Evolutionary conservation across 73 alveolate genomes (phyloP).

Genomic region (Paramecium sonneborni): DNA sequence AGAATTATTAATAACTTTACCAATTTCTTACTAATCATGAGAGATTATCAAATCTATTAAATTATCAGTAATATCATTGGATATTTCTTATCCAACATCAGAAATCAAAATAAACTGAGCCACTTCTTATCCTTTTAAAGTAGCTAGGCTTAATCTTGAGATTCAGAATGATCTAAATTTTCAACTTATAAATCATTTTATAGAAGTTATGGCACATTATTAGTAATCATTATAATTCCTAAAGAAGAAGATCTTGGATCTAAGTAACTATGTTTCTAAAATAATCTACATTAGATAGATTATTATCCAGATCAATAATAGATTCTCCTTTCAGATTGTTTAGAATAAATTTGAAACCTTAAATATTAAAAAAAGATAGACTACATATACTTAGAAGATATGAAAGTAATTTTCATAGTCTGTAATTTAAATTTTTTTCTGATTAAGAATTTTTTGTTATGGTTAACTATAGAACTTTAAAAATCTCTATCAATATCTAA

Average conservation of each 20-base stretch:
- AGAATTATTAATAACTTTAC: not conserved
- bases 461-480: slow-evolving; percentile 20
- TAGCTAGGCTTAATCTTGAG: slow-evolving; percentile 49
- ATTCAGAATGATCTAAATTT: not conserved
- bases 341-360: not conserved
- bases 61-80: not conserved
- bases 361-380: not conserved
- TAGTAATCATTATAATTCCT: slow-evolving; percentile 69
- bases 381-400: slow-evolving; percentile 43
- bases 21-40: not conserved
- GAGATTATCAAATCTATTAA: not conserved
- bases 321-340: slow-evolving; percentile 58
- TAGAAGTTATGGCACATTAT: slow-evolving; percentile 30
- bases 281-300: not conserved
- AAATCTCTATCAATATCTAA: slow-evolving; percentile 59
- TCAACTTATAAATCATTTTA: not conserved
- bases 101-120: slow-evolving; percentile 51
- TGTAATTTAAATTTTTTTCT: slow-evolving; percentile 66
- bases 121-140: slow-evolving; percentile 63
- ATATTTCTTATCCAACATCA: slow-evolving; percentile 76
- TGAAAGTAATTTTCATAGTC: slow-evolving; percentile 3
- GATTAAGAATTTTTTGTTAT: slow-evolving; percentile 62
- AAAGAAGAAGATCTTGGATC: slow-evolving; percentile 66
- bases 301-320: not conserved
- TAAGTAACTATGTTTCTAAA: slow-evolving; percentile 57